Evolutionary conservation across 148 eudicot genomes (phyloP), one percentile per base, ranked within the genome.

Genomic region (Limonium bicolor): DNA sequence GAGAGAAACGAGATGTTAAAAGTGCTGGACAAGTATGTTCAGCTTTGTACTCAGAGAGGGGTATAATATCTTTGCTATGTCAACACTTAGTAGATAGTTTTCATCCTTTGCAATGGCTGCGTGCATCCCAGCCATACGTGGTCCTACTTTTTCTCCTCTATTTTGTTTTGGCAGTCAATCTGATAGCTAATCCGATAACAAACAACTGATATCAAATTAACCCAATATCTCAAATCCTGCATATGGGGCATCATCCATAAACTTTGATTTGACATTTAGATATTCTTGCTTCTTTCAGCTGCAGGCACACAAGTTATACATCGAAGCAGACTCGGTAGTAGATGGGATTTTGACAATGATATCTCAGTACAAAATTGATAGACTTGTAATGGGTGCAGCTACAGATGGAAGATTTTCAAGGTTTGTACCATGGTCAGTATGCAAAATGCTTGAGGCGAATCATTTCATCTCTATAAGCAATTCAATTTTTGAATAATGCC

Each of bases 321-420:
- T 48, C 24, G 90, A 74, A 46, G 51, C 41, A 51, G 75, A 75
- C 45, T 72, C 84, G 17, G 60, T 86, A 36, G 81, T 70, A 74
- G 66, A 73, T 56, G 95, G 93, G 46, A 77, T 90, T 50, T 73
- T 84, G 44, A 64, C 75, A 46, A 69, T 84, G 48, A 47, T 90
- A 61, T 44, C 68, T 37, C 63, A 62, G 55, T 55, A 75, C 26
- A 58, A 52, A 40, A 81, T 90, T 46, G 67, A 67, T 62, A 71
- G 51, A 63, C 88, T 90, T 60, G 93, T 78, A 33, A 90, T 90
- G 85, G 99, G 99, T 54, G 95, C 85, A 25, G 93, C 99, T 11
- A 75, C 75, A 4, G 78, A 80, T 49, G 60, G 39, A 37, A 48
- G 54, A 36, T 85, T 60, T 62, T 73, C 88, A 17, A 78, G 72